These are phyloP conservation scores for Magnolia changhungtana DNA, from an alignment of 164 flowering plant species.

Conservation along the genomic window DNA sequence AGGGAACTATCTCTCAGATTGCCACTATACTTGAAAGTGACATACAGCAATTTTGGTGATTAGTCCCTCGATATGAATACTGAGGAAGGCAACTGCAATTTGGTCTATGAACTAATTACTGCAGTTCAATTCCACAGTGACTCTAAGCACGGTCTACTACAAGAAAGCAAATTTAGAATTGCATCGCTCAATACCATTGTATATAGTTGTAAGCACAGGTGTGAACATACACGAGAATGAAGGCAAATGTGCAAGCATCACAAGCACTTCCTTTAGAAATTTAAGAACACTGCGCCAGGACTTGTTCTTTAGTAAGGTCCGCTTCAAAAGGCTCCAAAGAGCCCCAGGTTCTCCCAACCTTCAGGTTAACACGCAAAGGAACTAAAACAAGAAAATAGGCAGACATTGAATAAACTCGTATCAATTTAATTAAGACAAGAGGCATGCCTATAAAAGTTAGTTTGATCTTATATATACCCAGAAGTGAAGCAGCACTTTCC, in stretches of 20 bases:
- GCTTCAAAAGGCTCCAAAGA: constrained; percentile 63
- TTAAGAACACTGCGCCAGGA: neutral
- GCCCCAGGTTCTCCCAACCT: constrained; percentile 94
- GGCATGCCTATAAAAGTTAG: neutral
- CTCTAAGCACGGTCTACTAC: neutral
- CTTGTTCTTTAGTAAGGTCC: constrained; percentile 16
- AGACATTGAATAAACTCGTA: neutral
- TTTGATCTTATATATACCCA: constrained; percentile 36
- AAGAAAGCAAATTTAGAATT: too few relatives aligned
- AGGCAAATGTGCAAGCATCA: neutral
- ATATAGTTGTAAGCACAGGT: neutral
- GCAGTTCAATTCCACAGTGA: too few relatives aligned
- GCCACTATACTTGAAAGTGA: too few relatives aligned
- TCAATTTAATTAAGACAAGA: neutral
- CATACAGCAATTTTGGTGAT: too few relatives aligned
- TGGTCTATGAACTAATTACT: too few relatives aligned
- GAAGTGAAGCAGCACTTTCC: constrained; percentile 85
- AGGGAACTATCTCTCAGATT: too few relatives aligned
- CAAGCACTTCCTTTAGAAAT: neutral
- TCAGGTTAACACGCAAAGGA: constrained; percentile 79
- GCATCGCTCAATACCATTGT: neutral
- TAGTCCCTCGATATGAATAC: too few relatives aligned
- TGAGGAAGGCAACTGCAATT: too few relatives aligned
- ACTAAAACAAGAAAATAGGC: constrained; percentile 42
- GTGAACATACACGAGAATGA: neutral